phyloP scores from a whole-genome alignment of 2,329 filamentous ascomycete species.

The Proliferodiscus dingleyae region DNA sequence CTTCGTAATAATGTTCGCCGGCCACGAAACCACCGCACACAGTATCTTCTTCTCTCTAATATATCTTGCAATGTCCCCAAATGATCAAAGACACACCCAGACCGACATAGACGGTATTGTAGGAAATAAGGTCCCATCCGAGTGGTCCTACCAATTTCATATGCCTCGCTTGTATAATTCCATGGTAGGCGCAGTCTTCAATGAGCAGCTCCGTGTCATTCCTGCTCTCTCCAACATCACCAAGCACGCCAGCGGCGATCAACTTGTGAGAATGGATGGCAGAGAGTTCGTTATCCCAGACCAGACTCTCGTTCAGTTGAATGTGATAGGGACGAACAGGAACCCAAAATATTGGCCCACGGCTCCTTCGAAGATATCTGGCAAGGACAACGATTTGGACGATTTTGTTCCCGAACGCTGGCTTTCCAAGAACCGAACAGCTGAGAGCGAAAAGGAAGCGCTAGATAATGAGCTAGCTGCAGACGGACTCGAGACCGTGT shows the following conservation, averaged over 20 bases:
- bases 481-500: constrained; percentile 5
- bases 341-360: constrained; percentile 53
- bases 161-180: constrained; percentile 25
- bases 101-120: constrained; percentile 24
- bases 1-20: constrained; percentile 31
- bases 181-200: constrained; percentile 31
- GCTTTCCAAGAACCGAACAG: constrained; percentile 32
- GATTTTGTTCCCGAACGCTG: constrained; percentile 54
- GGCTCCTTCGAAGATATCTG: neutral
- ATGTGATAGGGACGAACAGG: constrained; percentile 41
- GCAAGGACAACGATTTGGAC: constrained; percentile 11
- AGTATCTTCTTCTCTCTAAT: constrained; percentile 28
- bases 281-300: constrained; percentile 11
- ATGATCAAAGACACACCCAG: constrained; percentile 20
- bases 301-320: constrained; percentile 41
- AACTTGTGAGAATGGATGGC: constrained; percentile 15
- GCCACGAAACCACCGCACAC: constrained; percentile 32
- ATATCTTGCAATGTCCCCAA: constrained; percentile 23
- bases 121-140: constrained; percentile 17
- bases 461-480: neutral
- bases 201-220: constrained; percentile 51
- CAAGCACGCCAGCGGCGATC: constrained; percentile 35
- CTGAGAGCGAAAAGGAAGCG: constrained; percentile 1
- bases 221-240: constrained; percentile 51
- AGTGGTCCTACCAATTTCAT: constrained; percentile 20